These are phyloP conservation scores for Chlorokybus atmophyticus DNA, from an alignment of 139 green algal species.

Conservation along the genomic window DNA sequence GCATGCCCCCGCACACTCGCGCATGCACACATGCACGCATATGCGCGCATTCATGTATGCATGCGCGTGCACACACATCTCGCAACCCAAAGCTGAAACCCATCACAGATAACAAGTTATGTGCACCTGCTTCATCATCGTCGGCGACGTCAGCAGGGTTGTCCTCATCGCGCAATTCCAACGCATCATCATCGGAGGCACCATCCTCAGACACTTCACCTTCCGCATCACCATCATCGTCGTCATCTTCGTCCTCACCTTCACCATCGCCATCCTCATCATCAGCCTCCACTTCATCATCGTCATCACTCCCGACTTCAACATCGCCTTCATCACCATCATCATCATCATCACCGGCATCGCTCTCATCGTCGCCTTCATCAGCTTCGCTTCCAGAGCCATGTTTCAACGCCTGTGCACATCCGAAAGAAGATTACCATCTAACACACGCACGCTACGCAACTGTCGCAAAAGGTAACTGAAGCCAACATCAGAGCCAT, in stretches of 20 bases:
- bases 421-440: no score
- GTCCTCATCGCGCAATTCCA: conserved; percentile 4
- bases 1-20: no score
- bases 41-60: not conserved
- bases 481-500: no score
- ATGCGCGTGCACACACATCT: not conserved
- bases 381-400: conserved; percentile 15
- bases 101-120: no score
- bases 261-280: conserved; percentile 20
- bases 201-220: conserved; percentile 7
- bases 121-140: conserved; percentile 1
- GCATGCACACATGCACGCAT: no score
- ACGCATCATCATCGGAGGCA: not conserved
- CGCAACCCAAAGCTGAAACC: no score
- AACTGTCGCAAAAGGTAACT: no score
- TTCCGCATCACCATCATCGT: conserved; percentile 10
- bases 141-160: not conserved
- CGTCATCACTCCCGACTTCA: conserved; percentile 4
- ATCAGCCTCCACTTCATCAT: conserved; percentile 10
- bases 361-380: conserved; percentile 19
- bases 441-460: no score
- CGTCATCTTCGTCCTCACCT: conserved; percentile 5
- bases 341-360: conserved; percentile 4
- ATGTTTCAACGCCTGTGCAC: conserved; percentile 1
- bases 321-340: conserved; percentile 9